Evolutionary conservation across 1,284 basidiomycete species (phyloP).

Genomic region (Ganoderma lingzhi): DNA sequence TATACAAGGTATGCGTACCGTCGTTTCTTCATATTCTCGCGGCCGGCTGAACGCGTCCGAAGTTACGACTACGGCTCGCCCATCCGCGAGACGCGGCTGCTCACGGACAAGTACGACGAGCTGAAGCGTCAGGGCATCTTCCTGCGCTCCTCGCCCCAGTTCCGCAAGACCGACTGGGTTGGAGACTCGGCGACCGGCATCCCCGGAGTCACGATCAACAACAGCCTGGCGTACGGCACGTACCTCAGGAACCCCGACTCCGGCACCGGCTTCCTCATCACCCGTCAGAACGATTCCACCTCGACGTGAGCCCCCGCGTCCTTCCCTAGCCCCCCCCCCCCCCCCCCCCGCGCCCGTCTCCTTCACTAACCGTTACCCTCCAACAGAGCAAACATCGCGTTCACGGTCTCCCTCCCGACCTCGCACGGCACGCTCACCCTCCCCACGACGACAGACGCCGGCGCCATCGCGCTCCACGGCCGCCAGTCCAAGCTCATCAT

Average conservation of each 20-base stretch:
- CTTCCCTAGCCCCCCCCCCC: too few species aligned
- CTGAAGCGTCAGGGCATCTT: constrained; percentile 80
- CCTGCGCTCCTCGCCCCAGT: constrained; percentile 76
- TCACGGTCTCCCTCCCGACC: constrained; percentile 65
- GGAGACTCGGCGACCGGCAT: constrained; percentile 63
- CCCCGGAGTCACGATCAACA: constrained; percentile 54
- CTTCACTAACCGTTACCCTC: too few species aligned
- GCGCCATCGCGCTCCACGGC: constrained; percentile 64
- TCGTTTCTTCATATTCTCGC: too few species aligned
- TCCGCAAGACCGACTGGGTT: constrained; percentile 82
- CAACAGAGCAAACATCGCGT: constrained; percentile 54
- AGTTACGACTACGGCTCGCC: constrained; percentile 43
- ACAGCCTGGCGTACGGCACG: constrained; percentile 64
- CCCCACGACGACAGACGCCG: constrained; percentile 53
- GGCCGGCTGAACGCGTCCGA: background rate
- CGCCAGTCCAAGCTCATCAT: constrained; percentile 76
- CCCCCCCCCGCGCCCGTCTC: too few species aligned
- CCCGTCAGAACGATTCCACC: constrained; percentile 70
- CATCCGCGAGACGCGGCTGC: constrained; percentile 69
- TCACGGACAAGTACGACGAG: constrained; percentile 76
- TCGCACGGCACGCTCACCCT: constrained; percentile 58
- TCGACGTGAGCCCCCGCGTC: constrained; percentile 56
- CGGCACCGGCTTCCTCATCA: constrained; percentile 71
- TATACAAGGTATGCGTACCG: constrained; percentile 51
- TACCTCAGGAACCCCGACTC: constrained; percentile 73